A percentile compares a stretch with the other conserved stretches of the same genome.
Conservation (phyloP, 371 early-diverging fungal species). For the Mucor piriformis region DNA sequence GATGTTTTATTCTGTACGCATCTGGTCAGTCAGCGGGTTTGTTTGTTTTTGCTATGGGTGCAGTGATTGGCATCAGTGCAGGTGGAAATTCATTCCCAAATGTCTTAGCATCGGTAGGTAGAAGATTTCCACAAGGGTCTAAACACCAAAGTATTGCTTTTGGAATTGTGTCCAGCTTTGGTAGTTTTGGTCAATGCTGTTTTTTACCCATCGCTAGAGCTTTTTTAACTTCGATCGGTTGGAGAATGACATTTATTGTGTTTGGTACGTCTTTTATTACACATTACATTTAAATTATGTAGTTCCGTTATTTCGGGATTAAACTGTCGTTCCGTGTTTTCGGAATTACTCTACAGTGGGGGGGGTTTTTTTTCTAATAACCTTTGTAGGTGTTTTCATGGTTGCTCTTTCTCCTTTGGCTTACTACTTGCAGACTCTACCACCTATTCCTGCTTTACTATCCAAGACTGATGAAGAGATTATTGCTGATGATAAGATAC, state of each 20-base stretch:
- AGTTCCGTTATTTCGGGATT: neutral
- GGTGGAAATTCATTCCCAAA: constrained; percentile 39
- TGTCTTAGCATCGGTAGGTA: constrained; percentile 32
- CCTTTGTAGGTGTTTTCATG: constrained; percentile 16
- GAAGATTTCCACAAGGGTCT: constrained; percentile 30
- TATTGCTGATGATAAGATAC: neutral
- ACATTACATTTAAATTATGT: neutral
- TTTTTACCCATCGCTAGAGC: constrained; percentile 38
- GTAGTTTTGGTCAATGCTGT: constrained; percentile 40
- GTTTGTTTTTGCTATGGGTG: constrained; percentile 37
- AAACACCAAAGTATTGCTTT: constrained; percentile 35
- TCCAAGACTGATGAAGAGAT: neutral
- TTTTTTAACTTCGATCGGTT: constrained; percentile 29
- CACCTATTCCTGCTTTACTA: constrained; percentile 10
- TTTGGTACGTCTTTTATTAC: constrained; percentile 20
- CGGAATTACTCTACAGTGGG: neutral
- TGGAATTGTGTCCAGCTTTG: constrained; percentile 40
- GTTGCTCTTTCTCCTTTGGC: constrained; percentile 16
- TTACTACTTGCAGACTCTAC: constrained; percentile 25
- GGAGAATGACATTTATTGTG: constrained; percentile 28
- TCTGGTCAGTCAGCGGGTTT: constrained; percentile 23
- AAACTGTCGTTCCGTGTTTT: neutral
- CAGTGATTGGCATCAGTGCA: constrained; percentile 32
- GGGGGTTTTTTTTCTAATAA: neutral
- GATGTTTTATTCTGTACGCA: constrained; percentile 34